Evolutionary conservation across 495 filamentous ascomycete genomes (phyloP).

Genomic region (Lasiosphaeria ovina): DNA sequence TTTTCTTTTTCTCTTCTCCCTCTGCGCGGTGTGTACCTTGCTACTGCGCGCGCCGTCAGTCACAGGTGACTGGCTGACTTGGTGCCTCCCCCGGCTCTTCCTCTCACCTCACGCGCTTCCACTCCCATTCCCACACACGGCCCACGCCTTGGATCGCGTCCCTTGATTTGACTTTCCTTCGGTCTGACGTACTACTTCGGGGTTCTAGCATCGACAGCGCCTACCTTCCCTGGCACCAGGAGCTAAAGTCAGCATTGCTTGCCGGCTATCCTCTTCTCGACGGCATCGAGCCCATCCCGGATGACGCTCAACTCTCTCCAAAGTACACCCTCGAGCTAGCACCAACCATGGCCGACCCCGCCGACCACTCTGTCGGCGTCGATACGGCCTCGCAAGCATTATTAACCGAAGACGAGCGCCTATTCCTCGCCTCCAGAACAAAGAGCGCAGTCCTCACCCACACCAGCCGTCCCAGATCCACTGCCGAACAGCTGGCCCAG

Average conservation of each 20-base stretch:
- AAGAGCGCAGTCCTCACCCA: conserved; percentile 23
- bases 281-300: conserved; percentile 66
- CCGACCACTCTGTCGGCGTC: conserved; percentile 6
- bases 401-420: conserved; percentile 11
- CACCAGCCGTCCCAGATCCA: conserved; percentile 14
- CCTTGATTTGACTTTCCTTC: not conserved
- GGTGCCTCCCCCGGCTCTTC: no score
- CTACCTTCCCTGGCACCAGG: conserved; percentile 74
- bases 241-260: conserved; percentile 63
- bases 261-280: conserved; percentile 65
- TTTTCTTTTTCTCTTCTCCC: not conserved
- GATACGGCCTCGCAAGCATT: not conserved
- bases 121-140: no score
- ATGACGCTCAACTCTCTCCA: conserved; percentile 72
- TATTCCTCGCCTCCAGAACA: conserved; percentile 16
- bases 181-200: no score
- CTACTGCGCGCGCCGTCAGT: no score
- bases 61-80: no score
- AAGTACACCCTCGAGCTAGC: conserved; percentile 67
- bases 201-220: conserved; percentile 64
- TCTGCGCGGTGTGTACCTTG: no score
- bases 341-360: conserved; percentile 18
- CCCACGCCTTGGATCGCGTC: not conserved
- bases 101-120: no score
- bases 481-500: conserved; percentile 3